Conservation (phyloP, 176 grass and related monocot genomes). For the Phoenix roebelenii region DNA sequence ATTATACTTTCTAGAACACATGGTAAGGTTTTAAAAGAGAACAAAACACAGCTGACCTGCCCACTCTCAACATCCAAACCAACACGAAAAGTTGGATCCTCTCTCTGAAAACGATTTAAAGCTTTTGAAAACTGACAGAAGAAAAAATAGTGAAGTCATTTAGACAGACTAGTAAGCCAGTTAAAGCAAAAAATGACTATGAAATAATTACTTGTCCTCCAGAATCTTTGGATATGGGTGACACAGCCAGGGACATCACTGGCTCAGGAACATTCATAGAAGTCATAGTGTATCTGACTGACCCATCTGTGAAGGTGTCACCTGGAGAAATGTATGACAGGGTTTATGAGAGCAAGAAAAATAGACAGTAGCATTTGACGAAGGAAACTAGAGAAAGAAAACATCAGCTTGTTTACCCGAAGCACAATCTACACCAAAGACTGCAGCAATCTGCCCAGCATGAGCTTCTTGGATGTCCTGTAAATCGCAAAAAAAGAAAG, state of each 20-base stretch:
- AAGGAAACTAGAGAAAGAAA: neutral
- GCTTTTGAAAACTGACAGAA: constrained; percentile 88
- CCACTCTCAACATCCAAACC: constrained; percentile 88
- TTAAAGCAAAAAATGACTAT: constrained; percentile 5
- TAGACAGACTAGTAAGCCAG: neutral
- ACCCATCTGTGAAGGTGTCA: constrained; percentile 94
- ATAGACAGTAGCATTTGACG: neutral
- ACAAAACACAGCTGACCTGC: constrained; percentile 30
- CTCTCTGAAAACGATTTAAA: constrained; percentile 88
- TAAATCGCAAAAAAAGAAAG: neutral
- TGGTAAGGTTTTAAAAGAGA: constrained; percentile 4
- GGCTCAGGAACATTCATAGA: constrained; percentile 99
- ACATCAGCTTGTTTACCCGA: constrained; percentile 38
- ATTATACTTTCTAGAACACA: no score
- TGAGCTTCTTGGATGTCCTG: constrained; percentile 99
- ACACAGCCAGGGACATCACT: constrained; percentile 96
- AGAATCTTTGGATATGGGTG: constrained; percentile 94
- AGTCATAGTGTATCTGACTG: constrained; percentile 95
- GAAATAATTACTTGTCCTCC: constrained; percentile 80
- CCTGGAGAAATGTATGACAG: constrained; percentile 39
- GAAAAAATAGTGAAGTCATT: constrained; percentile 16
- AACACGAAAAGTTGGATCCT: constrained; percentile 97
- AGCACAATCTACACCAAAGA: constrained; percentile 95
- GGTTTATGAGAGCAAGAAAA: constrained; percentile 18
- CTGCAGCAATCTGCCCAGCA: constrained; percentile 96